These are phyloP conservation scores for Cladophialophora psammophila DNA, from an alignment of 2,329 filamentous ascomycete genomes.

Conservation along the genomic window DNA sequence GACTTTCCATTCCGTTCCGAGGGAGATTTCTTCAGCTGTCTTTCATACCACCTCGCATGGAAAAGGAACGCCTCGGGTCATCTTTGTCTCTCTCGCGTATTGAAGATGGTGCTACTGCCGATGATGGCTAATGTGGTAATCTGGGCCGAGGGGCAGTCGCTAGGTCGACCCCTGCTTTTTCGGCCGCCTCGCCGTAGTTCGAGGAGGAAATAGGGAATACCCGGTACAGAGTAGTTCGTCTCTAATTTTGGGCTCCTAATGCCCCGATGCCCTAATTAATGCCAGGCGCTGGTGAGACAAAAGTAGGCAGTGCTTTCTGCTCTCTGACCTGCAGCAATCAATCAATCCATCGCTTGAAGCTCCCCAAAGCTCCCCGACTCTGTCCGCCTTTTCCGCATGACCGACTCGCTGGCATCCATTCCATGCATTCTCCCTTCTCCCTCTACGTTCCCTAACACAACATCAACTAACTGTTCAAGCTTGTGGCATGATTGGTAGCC, in stretches of 20 bases:
- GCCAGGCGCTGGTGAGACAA: constrained; percentile 9
- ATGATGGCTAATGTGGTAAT: background rate
- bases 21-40: background rate
- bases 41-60: constrained; percentile 2
- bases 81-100: background rate
- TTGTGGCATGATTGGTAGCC: constrained; percentile 20
- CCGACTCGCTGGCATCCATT: background rate
- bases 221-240: background rate
- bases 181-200: background rate
- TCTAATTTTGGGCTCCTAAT: constrained; percentile 14
- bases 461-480: background rate
- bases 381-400: constrained; percentile 3
- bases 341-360: constrained; percentile 1
- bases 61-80: background rate
- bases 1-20: constrained; percentile 16
- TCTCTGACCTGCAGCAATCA: background rate
- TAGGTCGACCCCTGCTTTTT: background rate
- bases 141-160: background rate
- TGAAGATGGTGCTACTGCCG: background rate
- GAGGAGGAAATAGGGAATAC: background rate
- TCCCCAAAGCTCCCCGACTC: background rate
- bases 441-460: background rate
- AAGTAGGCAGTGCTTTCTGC: constrained; percentile 12
- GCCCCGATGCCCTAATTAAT: constrained; percentile 5
- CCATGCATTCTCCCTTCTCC: background rate